Evolutionary conservation across 306 rosid genomes (phyloP).

Genomic region (Amphicarpaea edgeworthii): DNA sequence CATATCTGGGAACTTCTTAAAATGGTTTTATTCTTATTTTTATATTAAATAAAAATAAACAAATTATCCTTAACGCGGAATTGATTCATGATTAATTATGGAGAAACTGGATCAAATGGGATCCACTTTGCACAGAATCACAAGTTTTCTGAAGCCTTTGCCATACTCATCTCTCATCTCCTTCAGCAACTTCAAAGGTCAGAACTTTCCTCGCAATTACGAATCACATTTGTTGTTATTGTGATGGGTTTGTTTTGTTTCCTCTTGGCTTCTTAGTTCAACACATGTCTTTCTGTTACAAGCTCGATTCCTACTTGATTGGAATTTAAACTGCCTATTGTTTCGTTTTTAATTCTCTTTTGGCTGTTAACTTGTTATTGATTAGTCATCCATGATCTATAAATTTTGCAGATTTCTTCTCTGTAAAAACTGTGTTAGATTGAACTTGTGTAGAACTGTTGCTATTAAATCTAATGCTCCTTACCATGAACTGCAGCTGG

Average conservation of each 20-base stretch:
- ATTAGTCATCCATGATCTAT: slow-evolving; percentile 5
- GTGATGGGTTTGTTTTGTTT: neutral
- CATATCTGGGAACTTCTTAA: neutral
- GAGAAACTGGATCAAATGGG: slow-evolving; percentile 11
- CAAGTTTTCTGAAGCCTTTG: slow-evolving; percentile 26
- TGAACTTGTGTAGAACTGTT: slow-evolving; percentile 1
- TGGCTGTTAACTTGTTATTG: neutral
- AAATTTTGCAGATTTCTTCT: neutral
- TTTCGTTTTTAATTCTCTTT: neutral
- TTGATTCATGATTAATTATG: neutral
- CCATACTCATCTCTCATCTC: neutral
- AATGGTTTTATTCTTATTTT: neutral
- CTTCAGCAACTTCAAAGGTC: slow-evolving; percentile 17
- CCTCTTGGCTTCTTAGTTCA: neutral
- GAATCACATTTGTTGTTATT: slow-evolving; percentile 7
- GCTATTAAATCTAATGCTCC: slow-evolving; percentile 1
- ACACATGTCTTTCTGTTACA: slow-evolving; percentile 16
- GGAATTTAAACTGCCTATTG: slow-evolving; percentile 19
- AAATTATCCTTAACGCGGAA: neutral
- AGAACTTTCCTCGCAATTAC: neutral
- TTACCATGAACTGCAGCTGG: slow-evolving; percentile 5
- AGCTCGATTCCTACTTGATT: slow-evolving; percentile 27
- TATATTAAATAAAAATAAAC: slow-evolving; percentile 8
- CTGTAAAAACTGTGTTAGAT: neutral
- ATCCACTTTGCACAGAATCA: slow-evolving; percentile 31